A percentile compares a stretch with the other conserved stretches of the same genome.
Conservation (phyloP, 2,329 filamentous ascomycete genomes). For the Aspergillus novoparasiticus region DNA sequence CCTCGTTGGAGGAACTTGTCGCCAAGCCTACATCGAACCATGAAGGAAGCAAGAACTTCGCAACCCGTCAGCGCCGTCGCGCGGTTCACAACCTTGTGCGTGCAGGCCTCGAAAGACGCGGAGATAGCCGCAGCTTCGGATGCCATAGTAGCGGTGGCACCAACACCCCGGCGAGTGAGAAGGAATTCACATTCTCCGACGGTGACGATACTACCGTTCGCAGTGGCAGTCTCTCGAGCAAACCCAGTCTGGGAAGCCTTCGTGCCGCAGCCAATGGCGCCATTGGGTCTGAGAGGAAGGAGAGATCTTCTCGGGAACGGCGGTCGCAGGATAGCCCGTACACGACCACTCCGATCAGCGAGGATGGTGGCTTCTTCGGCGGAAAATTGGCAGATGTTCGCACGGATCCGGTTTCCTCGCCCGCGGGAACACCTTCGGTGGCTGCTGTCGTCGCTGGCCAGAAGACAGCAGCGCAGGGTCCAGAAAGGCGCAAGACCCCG, state of each 20-base stretch:
- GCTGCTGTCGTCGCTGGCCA: slow-evolving; percentile 50
- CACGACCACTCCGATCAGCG: slow-evolving; percentile 65
- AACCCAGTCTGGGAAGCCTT: slow-evolving; percentile 72
- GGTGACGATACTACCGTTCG: slow-evolving; percentile 76
- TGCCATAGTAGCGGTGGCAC: slow-evolving; percentile 67
- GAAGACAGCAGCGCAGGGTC: slow-evolving; percentile 58
- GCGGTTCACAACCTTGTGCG: slow-evolving; percentile 90
- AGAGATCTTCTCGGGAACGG: slow-evolving; percentile 62
- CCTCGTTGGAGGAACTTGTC: slow-evolving; percentile 85
- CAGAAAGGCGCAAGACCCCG: slow-evolving; percentile 74
- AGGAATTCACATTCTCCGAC: slow-evolving; percentile 67
- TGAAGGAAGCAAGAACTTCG: slow-evolving; percentile 97
- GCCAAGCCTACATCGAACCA: slow-evolving; percentile 88
- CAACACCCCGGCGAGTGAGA: slow-evolving; percentile 88
- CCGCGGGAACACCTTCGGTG: slow-evolving; percentile 37
- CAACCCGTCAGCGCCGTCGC: slow-evolving; percentile 84
- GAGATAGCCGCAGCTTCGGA: slow-evolving; percentile 68
- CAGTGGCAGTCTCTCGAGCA: slow-evolving; percentile 79
- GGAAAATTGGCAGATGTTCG: slow-evolving; percentile 58
- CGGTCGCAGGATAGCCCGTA: slow-evolving; percentile 55
- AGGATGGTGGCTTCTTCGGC: slow-evolving; percentile 58
- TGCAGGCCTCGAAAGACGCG: slow-evolving; percentile 82
- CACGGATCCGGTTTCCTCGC: slow-evolving; percentile 38
- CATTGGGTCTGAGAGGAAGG: slow-evolving; percentile 84
- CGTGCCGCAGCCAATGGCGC: slow-evolving; percentile 79